Evolutionary conservation across 768 basidiomycete species (phyloP), one percentile per base, ranked within the genome.

Genomic region (Cystofilobasidium macerans): DNA sequence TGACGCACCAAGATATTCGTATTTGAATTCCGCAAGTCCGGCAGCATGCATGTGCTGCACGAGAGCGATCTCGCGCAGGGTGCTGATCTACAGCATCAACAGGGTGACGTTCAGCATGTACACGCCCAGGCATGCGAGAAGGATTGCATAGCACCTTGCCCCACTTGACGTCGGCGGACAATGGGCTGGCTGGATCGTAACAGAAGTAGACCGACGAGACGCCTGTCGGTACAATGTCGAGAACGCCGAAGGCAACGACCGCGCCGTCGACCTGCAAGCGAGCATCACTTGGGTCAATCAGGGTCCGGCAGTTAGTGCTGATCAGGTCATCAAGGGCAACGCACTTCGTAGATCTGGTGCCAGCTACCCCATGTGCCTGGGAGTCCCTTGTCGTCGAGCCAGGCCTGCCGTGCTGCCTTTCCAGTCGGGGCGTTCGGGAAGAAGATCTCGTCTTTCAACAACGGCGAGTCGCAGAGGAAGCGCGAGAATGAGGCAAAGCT

Each of bases 191-290:
- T 12, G 76, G 76, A 47, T 89, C 84, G 76, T 93, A 97, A 77
- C 93, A 85, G 76, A 97, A 93, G 76, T 97, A 98, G 5, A 87
- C 86, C 68, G 86, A 89, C 5, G 76, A 77, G 4, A 97, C 85
- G 69, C 93, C 91, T 38, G 76, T 75, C 0, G 92, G 93, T 32
- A 99, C 79, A 62, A 99, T 85, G 75, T 98, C 95, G 62, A 98
- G 78, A 33, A 98, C 88, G 7, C 84, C 85, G 73, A 98, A 79
- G 0, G 89, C 95, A 59, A 95, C 81, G 14, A 97, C 79, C 72
- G 84, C 75, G 4, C 84, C 88, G 71, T 97, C 87, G 30, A 97
- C 30, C 58, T 60, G 43, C 32, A 58, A 12, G 57, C 20, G 11
- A 22, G 16, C 18, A 35, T 40, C 32, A 32, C 18, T 3, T 40